Evolutionary conservation across 2,329 filamentous ascomycete species (phyloP), one percentile per base, ranked within the genome.

Genomic region (Diaporthe humulicola): DNA sequence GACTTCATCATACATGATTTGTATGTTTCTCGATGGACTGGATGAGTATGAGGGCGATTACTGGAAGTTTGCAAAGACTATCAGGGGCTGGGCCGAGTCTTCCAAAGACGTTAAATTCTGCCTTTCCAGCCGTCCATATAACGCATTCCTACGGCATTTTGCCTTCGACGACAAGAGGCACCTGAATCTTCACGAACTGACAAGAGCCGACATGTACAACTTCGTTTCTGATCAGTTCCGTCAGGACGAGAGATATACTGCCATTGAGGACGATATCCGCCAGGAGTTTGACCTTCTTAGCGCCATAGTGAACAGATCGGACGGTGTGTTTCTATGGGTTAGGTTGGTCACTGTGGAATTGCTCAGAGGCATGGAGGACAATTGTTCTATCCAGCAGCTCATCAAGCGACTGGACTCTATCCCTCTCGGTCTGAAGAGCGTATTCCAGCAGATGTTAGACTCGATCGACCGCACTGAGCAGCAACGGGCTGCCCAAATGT

Each of bases 1-100:
- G 2, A 15, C 12, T 12, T n/a, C 10, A 5, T 30, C 19, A 4
- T n/a, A 72, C 28, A 72, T n/a, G 14, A 2, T 72, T 4, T 72
- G 70, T 15, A 14, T 58, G 1, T 52, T 72, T 28, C 38, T 72
- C 19, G 70, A 72, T 42, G 70, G 70, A 10, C 40, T 72, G 1
- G 70, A 72, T 45, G 70, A 72, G 42, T 72, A 33, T 6, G 56
- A 72, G 3, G 70, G 70, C 2, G 70, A 72, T 45, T 52, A 72
- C 42, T 52, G 70, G 70, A 50, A 14, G n/a, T 19, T 72, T 17
- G 12, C 70, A 2, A 52, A 52, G 25, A 22, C 36, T 9, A 25
- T 72, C 28, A 61, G 14, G 6, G 14, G 3, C 1, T 72, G 70
- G 70, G 40, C 42, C 14, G 8, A 28, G 42, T 33, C 52, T 33